Conservation (phyloP, 305 asterid genomes). For the Fraxinus sp. region DNA sequence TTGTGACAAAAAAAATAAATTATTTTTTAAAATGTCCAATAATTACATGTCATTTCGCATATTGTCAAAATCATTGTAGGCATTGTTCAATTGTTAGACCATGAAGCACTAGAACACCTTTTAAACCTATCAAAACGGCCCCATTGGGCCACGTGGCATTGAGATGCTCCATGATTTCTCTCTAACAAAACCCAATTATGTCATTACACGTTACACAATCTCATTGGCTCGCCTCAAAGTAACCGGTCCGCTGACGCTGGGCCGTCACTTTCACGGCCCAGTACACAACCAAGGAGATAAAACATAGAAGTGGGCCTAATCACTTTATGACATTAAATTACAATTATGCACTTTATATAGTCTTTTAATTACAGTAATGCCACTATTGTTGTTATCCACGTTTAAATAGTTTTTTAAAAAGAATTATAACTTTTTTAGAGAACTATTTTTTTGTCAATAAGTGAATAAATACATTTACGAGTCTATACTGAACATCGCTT, state of each 20-base stretch:
- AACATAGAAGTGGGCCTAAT: slow-evolving; percentile 38
- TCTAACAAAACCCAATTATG: background rate
- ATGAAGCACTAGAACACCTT: background rate
- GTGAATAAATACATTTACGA: background rate
- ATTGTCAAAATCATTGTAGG: background rate
- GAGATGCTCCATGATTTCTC: background rate
- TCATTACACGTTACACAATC: slow-evolving; percentile 18
- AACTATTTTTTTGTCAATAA: background rate
- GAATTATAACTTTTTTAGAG: background rate
- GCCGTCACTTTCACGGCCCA: slow-evolving; percentile 48
- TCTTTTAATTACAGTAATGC: slow-evolving; percentile 10
- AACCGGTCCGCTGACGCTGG: slow-evolving; percentile 63
- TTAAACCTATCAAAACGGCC: background rate
- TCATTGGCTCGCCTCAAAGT: slow-evolving; percentile 33
- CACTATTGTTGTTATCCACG: background rate
- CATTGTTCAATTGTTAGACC: background rate
- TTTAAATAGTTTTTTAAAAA: background rate
- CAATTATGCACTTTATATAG: slow-evolving; percentile 10
- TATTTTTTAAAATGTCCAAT: no score
- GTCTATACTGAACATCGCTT: background rate
- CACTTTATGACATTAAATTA: slow-evolving; percentile 19
- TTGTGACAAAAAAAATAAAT: background rate
- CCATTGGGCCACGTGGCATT: slow-evolving; percentile 3
- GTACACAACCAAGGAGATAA: slow-evolving; percentile 21
- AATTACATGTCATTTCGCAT: background rate